phyloP scores from a whole-genome alignment of 495 filamentous ascomycete species.

The Tetracladium marchalianum region DNA sequence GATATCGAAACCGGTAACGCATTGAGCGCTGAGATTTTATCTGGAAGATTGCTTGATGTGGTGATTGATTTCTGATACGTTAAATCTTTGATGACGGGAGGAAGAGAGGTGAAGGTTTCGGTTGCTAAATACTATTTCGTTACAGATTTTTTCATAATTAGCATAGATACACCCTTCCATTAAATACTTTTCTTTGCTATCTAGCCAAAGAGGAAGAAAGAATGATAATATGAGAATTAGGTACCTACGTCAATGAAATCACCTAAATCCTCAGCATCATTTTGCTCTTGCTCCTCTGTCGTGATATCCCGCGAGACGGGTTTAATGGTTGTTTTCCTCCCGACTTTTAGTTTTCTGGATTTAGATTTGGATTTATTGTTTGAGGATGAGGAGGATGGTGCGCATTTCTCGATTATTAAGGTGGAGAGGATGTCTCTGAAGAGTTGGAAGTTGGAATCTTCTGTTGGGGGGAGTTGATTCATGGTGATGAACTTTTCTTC shows the following conservation, averaged over 20 bases:
- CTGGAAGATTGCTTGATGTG: constrained; percentile 36
- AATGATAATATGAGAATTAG: too few species aligned
- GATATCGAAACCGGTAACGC: constrained; percentile 44
- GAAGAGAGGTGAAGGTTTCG: constrained; percentile 57
- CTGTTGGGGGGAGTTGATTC: not conserved
- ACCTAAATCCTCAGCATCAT: constrained; percentile 54
- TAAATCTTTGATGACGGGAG: constrained; percentile 46
- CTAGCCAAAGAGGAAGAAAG: not conserved
- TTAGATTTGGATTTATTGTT: constrained; percentile 24
- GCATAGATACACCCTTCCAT: not conserved
- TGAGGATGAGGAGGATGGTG: constrained; percentile 29
- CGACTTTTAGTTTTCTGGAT: constrained; percentile 28
- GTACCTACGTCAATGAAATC: constrained; percentile 48
- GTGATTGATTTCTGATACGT: constrained; percentile 28
- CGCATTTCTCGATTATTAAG: constrained; percentile 32
- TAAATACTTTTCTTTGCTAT: not conserved
- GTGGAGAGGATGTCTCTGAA: constrained; percentile 56
- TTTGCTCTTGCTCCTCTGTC: constrained; percentile 8
- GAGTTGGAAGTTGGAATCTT: constrained; percentile 49
- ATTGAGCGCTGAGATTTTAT: constrained; percentile 24
- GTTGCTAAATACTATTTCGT: constrained; percentile 53
- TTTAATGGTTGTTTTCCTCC: constrained; percentile 26
- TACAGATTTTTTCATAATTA: not conserved
- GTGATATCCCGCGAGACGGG: constrained; percentile 7
- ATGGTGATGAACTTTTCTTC: too few species aligned